These are phyloP conservation scores for Garcia nutans DNA, from an alignment of 345 rosid genomes.

Conservation along the genomic window DNA sequence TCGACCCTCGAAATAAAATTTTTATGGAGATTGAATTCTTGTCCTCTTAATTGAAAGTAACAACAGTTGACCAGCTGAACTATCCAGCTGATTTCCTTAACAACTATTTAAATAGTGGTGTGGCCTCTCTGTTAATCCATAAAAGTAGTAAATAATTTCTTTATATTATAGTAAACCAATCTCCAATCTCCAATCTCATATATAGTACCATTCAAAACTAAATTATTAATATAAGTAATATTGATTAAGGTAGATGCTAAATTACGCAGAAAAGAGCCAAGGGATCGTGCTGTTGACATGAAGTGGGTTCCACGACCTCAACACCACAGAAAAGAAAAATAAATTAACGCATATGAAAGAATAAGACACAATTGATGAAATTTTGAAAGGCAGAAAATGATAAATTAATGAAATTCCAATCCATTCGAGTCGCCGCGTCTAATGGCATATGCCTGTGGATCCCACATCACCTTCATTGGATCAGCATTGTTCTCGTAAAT, in stretches of 20 bases:
- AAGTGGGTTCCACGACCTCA: constrained; percentile 71
- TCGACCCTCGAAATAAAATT: too few species aligned
- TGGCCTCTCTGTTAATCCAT: too few species aligned
- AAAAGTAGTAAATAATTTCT: too few species aligned
- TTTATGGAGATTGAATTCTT: too few species aligned
- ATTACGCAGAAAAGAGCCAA: neutral
- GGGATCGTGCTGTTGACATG: constrained; percentile 6
- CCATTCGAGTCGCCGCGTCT: constrained; percentile 44
- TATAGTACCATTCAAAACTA: too few species aligned
- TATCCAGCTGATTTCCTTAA: too few species aligned
- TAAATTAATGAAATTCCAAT: neutral
- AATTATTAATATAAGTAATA: too few species aligned
- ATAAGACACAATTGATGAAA: neutral
- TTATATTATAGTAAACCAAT: too few species aligned
- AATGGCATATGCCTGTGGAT: constrained; percentile 35
- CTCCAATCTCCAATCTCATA: too few species aligned
- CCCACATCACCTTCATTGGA: constrained; percentile 18
- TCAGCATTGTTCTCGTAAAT: neutral
- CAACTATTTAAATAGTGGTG: too few species aligned
- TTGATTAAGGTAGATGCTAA: neutral
- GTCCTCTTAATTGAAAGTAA: too few species aligned
- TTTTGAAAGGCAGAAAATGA: neutral
- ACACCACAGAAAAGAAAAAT: constrained; percentile 6
- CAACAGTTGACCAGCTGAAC: too few species aligned
- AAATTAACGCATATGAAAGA: neutral